Evolutionary conservation across 805 yeast species (phyloP).

Genomic region (Wickerhamomyces rabaulensis): DNA sequence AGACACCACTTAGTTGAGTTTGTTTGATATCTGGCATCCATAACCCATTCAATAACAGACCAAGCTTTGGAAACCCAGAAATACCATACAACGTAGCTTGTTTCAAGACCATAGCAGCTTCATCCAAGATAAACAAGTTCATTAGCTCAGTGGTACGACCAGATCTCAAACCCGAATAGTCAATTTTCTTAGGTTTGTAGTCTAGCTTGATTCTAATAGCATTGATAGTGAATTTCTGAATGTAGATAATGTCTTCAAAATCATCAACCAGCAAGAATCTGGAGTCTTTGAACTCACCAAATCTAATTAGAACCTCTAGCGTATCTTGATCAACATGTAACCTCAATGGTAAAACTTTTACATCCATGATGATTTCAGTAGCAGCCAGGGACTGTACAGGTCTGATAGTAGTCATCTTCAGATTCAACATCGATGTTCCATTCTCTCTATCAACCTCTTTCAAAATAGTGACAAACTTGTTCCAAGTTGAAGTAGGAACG

Average conservation of each 20-base stretch:
- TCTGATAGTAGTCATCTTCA: constrained; percentile 52
- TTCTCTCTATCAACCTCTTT: constrained; percentile 63
- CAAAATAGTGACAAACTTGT: constrained; percentile 69
- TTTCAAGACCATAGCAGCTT: constrained; percentile 64
- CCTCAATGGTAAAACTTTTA: constrained; percentile 65
- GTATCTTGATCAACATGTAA: constrained; percentile 93
- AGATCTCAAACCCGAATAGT: constrained; percentile 76
- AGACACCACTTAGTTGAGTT: constrained; percentile 75
- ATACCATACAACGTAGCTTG: constrained; percentile 67
- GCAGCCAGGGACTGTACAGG: constrained; percentile 64
- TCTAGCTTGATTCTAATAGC: constrained; percentile 65
- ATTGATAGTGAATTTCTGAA: constrained; percentile 63
- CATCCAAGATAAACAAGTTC: constrained; percentile 86
- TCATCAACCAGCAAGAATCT: constrained; percentile 57
- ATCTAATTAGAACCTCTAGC: constrained; percentile 73
- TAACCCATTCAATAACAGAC: constrained; percentile 48
- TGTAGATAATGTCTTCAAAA: constrained; percentile 58
- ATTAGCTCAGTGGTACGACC: constrained; percentile 85
- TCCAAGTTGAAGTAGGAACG: constrained; percentile 87
- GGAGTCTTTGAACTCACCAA: constrained; percentile 72
- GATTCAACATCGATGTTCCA: constrained; percentile 56
- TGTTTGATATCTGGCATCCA: constrained; percentile 88
- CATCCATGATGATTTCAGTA: constrained; percentile 54
- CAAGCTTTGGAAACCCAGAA: constrained; percentile 63
- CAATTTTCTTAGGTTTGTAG: constrained; percentile 87